Conservation (phyloP, 306 rosid species). For the Malus orientalis region DNA sequence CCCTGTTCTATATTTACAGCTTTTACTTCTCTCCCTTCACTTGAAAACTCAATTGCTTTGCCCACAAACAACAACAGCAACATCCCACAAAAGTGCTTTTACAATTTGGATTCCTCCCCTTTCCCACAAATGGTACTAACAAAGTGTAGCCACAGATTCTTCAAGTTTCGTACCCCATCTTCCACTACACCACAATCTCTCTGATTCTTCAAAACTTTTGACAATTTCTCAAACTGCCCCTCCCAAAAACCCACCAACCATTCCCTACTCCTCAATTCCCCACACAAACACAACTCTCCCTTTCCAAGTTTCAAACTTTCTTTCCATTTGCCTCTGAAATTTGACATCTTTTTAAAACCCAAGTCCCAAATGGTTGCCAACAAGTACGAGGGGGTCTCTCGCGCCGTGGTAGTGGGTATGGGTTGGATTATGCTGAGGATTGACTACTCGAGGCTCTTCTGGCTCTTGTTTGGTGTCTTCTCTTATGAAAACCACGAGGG, state of each 20-base stretch:
- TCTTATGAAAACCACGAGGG: conserved; percentile 59
- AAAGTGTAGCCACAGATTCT: conserved; percentile 37
- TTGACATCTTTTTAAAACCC: not conserved
- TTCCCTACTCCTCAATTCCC: not conserved
- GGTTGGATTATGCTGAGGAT: conserved; percentile 55
- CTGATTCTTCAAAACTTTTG: not conserved
- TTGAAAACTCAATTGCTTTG: not conserved
- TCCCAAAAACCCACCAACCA: conserved; percentile 9
- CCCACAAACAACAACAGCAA: not conserved
- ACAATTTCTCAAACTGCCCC: conserved; percentile 26
- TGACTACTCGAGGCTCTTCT: conserved; percentile 55
- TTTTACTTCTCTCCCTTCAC: not conserved
- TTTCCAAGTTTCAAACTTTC: not conserved
- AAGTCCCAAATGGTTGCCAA: conserved; percentile 38
- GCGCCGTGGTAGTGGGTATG: conserved; percentile 28
- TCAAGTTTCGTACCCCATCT: conserved; percentile 46
- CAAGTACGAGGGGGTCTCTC: conserved; percentile 30
- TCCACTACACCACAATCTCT: not conserved
- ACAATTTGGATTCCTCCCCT: not conserved
- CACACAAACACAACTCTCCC: not conserved
- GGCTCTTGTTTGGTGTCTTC: conserved; percentile 54
- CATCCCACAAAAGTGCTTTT: not conserved
- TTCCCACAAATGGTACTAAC: conserved; percentile 21
- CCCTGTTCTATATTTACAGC: not conserved
- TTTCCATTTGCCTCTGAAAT: not conserved